Evolutionary conservation across 2,329 filamentous ascomycete species (phyloP).

Genomic region (Madurella mycetomatis): DNA sequence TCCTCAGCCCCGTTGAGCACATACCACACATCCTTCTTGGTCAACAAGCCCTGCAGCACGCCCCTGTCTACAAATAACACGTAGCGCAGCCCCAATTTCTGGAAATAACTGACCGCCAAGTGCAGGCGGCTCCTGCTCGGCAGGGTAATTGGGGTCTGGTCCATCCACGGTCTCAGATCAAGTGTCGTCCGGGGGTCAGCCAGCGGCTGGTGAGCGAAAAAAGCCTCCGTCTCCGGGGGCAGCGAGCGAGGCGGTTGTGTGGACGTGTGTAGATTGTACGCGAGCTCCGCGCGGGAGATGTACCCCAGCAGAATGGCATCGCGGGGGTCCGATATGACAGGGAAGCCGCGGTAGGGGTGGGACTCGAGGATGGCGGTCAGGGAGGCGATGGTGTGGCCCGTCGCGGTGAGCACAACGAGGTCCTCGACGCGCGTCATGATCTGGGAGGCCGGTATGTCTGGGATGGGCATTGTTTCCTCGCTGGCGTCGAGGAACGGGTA

Average conservation of each 20-base stretch:
- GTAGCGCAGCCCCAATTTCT: conserved; percentile 87
- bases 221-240: conserved; percentile 68
- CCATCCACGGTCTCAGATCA: conserved; percentile 96
- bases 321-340: conserved; percentile 74
- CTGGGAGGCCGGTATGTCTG: conserved; percentile 78
- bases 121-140: conserved; percentile 71
- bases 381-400: conserved; percentile 78
- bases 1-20: conserved; percentile 76
- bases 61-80: conserved; percentile 83
- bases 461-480: conserved; percentile 63
- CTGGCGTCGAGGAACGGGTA: conserved; percentile 94
- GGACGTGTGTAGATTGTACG: conserved; percentile 69
- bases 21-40: conserved; percentile 97
- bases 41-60: conserved; percentile 76
- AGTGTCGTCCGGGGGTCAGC: conserved; percentile 73
- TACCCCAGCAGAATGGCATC: conserved; percentile 83
- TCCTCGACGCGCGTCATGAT: conserved; percentile 94
- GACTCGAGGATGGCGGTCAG: conserved; percentile 66
- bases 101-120: conserved; percentile 88
- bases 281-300: conserved; percentile 85
- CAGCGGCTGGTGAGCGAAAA: conserved; percentile 79
- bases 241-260: conserved; percentile 54
- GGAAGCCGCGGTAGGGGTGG: conserved; percentile 84
- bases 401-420: conserved; percentile 79
- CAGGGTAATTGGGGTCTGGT: conserved; percentile 92